phyloP scores from a whole-genome alignment of 371 early-diverging fungal genomes.

The Chytridiales sp. region DNA sequence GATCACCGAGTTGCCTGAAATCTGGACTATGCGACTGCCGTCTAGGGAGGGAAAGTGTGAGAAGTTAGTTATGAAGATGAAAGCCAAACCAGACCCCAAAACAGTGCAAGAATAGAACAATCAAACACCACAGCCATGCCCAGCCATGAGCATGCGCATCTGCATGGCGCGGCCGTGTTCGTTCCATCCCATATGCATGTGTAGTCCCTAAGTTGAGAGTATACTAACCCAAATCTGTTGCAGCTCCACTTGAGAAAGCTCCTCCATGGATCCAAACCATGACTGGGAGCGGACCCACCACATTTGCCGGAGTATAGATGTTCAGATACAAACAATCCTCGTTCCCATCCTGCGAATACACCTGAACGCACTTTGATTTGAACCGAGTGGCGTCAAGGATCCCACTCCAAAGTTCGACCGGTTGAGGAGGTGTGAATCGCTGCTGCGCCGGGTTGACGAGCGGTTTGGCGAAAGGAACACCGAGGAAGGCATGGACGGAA shows the following conservation, averaged over 20 bases:
- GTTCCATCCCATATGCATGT: too few species aligned
- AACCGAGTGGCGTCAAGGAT: background rate
- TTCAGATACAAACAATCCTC: slow-evolving; percentile 39
- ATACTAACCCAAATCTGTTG: slow-evolving; percentile 7
- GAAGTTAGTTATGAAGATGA: too few species aligned
- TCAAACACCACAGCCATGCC: too few species aligned
- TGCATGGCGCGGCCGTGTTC: too few species aligned
- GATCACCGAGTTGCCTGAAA: too few species aligned
- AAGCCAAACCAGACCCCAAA: too few species aligned
- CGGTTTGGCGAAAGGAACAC: slow-evolving; percentile 8
- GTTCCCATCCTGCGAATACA: too few species aligned
- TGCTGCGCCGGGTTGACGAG: too few species aligned
- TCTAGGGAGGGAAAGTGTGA: too few species aligned
- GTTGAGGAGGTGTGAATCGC: slow-evolving; percentile 1
- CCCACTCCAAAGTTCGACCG: slow-evolving; percentile 3
- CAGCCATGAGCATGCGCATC: too few species aligned
- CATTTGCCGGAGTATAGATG: slow-evolving; percentile 28
- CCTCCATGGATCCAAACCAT: slow-evolving; percentile 35
- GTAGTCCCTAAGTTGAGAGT: slow-evolving; percentile 10
- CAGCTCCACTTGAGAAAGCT: slow-evolving; percentile 15
- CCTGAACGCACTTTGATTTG: slow-evolving; percentile 2
- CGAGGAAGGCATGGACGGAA: background rate
- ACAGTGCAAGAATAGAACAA: too few species aligned
- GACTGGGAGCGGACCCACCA: slow-evolving; percentile 32
- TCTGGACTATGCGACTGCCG: too few species aligned